Percentiles rank a stretch among this genome's conserved stretches.
These are phyloP conservation scores for Cardamine chenopodiifolia DNA, from an alignment of 345 rosid genomes.

Conservation along the genomic window DNA sequence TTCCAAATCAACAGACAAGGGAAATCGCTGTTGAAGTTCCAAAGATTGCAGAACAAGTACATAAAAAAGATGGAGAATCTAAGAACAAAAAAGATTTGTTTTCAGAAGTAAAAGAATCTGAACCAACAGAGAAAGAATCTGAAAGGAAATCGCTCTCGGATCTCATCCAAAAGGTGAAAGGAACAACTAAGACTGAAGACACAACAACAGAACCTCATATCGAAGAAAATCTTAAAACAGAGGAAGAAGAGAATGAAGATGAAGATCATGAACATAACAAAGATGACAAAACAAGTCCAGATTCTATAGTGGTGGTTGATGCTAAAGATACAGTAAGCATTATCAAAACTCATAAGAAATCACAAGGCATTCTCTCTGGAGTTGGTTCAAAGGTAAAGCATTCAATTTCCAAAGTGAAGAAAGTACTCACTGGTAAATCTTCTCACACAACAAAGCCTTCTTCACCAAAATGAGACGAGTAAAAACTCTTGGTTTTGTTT, in stretches of 20 bases:
- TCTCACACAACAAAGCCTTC: constrained; percentile 59
- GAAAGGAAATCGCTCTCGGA: constrained; percentile 48
- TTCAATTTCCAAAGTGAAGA: constrained; percentile 89
- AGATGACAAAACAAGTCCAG: constrained; percentile 57
- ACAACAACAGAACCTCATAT: constrained; percentile 15
- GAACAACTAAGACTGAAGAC: constrained; percentile 36
- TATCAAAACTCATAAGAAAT: constrained; percentile 66
- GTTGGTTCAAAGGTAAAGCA: constrained; percentile 89
- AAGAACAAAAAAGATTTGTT: constrained; percentile 33
- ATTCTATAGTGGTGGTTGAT: constrained; percentile 66
- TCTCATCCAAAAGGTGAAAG: constrained; percentile 47
- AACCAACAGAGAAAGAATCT: constrained; percentile 42
- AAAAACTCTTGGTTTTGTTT: neutral
- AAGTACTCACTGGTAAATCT: constrained; percentile 82
- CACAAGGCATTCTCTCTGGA: constrained; percentile 73
- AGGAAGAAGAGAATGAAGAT: constrained; percentile 52
- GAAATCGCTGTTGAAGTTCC: constrained; percentile 41
- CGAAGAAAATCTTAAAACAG: constrained; percentile 48
- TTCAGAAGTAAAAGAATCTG: constrained; percentile 35
- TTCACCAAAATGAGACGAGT: constrained; percentile 47
- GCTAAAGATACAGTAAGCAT: constrained; percentile 57
- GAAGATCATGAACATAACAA: constrained; percentile 40
- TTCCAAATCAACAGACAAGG: constrained; percentile 36
- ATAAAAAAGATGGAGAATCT: constrained; percentile 34
- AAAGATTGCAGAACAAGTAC: constrained; percentile 34